Base-by-base conservation (phyloP, 495 filamentous ascomycete genomes). In the Penicillium soppii region DNA sequence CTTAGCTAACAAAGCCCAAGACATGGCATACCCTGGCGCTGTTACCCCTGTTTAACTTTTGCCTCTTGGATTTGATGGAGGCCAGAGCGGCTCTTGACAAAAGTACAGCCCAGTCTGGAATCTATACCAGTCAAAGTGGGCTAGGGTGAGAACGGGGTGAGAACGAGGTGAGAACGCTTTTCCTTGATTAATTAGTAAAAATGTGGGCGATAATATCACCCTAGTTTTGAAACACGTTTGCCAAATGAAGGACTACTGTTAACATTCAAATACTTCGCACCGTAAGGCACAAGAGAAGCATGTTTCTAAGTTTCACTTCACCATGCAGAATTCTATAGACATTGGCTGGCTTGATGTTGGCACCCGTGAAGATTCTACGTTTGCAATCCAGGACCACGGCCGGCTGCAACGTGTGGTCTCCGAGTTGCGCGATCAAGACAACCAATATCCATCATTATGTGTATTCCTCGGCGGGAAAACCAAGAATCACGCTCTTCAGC, bases 311-410 rank as follows among this genome's bases (percentile, higher is more conserved):
- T 38, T 38, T 9, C 19, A 39, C 15, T 22, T 22, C 26, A 50
- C 3, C 4, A 53, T 54, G 16, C 25, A 43, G n/a, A 40, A 52
- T 30, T 40, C 23, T 10, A 43, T 47, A 45, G 38, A 59, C 44
- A 52, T 58, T 33, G 51, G 50, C 21, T 65, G 47, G 61, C 36
- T 65, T 25, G 46, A 65, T 42, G 17, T 61, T 37, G 51, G 53
- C 10, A 13, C 50, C 22, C 21, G 50, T 22, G 49, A 59, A 26
- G 52, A 54, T 46, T 43, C 44, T 3, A 47, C 25, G 1, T 43
- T 49, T 17, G 43, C 38, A 29, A 27, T 66, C n/a, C 19, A 50
- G 17, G 60, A 63, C 39, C 36, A 59, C 32, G 47, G 47, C 19
- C 39, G 51, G 16, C 43, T 66, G 12, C 10, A 7, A 37, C 29